Percentiles rank a stretch among this genome's conserved stretches.
Evolutionary conservation across 2,329 filamentous ascomycete genomes (phyloP).

Genomic region (Ophiocordyceps camponoti-saundersi): DNA sequence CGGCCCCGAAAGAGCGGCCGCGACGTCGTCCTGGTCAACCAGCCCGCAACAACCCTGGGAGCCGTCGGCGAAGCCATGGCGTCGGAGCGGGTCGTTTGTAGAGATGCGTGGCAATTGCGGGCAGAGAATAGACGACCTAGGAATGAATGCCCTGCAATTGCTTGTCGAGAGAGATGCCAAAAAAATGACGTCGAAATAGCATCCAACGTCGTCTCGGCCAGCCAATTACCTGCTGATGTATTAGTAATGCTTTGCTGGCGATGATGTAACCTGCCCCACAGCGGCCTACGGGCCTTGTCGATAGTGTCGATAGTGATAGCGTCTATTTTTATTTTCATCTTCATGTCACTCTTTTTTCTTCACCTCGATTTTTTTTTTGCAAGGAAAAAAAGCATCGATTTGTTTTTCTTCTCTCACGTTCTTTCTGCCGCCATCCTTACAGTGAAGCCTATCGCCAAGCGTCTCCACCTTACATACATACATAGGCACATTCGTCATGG

Average conservation of each 20-base stretch:
- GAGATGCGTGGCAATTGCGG: not conserved
- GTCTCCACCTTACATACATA: too few relatives aligned
- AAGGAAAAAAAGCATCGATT: not conserved
- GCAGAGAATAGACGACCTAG: not conserved
- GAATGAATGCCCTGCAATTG: not conserved
- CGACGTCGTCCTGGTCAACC: conserved; percentile 6
- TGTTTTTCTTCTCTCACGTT: not conserved
- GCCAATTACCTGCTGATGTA: too few relatives aligned
- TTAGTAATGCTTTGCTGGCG: not conserved
- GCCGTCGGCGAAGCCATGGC: conserved; percentile 10
- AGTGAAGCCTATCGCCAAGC: not conserved
- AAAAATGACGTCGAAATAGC: not conserved
- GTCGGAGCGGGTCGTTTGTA: not conserved
- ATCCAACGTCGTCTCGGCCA: not conserved
- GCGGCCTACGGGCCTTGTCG: not conserved
- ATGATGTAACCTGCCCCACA: not conserved
- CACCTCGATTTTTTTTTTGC: not conserved
- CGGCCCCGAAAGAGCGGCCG: conserved; percentile 6
- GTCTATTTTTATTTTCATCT: too few relatives aligned
- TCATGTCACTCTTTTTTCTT: not conserved
- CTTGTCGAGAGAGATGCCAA: not conserved
- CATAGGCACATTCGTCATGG: not conserved
- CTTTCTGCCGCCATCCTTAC: not conserved
- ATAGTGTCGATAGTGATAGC: not conserved
- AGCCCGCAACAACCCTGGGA: conserved; percentile 8